phyloP scores from a whole-genome alignment of 1,139 yeast species.

The Blastobotrys arbuscula region DNA sequence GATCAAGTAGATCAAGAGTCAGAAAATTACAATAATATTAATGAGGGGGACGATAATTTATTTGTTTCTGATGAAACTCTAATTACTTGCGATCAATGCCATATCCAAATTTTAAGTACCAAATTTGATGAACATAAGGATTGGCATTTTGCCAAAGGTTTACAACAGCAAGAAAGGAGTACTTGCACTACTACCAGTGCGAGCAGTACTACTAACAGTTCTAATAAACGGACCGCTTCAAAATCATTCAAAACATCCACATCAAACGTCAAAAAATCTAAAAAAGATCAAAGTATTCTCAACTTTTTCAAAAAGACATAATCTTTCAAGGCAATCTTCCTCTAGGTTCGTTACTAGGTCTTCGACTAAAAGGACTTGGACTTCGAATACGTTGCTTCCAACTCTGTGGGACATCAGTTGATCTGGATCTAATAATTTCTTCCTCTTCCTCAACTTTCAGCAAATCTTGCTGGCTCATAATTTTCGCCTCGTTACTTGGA shows the following conservation, averaged over 20 bases:
- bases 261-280: background rate
- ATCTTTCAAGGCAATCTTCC: background rate
- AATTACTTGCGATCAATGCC: conserved; percentile 30
- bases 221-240: background rate
- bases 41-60: conserved; percentile 20
- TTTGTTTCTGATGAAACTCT: conserved; percentile 16
- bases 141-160: conserved; percentile 42
- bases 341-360: background rate
- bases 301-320: conserved; percentile 10
- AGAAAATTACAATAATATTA: conserved; percentile 4
- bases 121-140: conserved; percentile 34
- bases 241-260: too few species aligned
- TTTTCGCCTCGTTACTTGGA: background rate
- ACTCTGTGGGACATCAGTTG: background rate
- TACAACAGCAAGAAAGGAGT: conserved; percentile 33
- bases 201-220: background rate
- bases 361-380: background rate
- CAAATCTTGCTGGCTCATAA: background rate
- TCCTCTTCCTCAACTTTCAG: background rate
- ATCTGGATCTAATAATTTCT: background rate
- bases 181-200: too few species aligned
- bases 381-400: background rate
- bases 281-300: conserved; percentile 13
- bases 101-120: conserved; percentile 15
- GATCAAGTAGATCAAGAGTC: background rate